These are phyloP conservation scores for Aspergillus fructus DNA, from an alignment of 2,329 filamentous ascomycete species.

Conservation along the genomic window DNA sequence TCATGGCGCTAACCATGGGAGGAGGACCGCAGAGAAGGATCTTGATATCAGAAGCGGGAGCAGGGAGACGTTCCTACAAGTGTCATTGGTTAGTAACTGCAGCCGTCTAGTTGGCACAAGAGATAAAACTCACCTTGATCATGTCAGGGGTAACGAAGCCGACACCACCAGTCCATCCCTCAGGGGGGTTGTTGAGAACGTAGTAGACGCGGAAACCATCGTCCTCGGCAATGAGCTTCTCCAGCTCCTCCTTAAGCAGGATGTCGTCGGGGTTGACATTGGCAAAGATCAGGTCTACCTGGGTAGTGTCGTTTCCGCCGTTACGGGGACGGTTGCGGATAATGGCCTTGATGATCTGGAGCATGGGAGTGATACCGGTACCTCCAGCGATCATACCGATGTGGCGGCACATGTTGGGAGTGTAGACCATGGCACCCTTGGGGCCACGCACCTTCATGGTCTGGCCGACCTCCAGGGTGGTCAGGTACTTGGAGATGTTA, in stretches of 20 bases:
- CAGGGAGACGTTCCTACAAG: slow-evolving; percentile 60
- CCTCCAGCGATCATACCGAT: slow-evolving; percentile 98
- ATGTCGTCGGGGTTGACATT: slow-evolving; percentile 95
- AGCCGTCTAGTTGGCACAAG: neutral
- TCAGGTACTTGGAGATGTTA: slow-evolving; percentile 94
- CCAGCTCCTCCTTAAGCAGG: slow-evolving; percentile 86
- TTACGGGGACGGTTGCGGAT: slow-evolving; percentile 68
- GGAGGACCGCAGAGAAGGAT: slow-evolving; percentile 92
- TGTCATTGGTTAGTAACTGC: neutral
- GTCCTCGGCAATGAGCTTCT: slow-evolving; percentile 74
- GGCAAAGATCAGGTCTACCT: slow-evolving; percentile 94
- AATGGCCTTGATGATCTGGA: slow-evolving; percentile 91
- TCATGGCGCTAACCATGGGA: slow-evolving; percentile 94
- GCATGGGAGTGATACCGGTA: slow-evolving; percentile 97
- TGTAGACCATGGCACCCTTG: slow-evolving; percentile 97
- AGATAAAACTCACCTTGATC: slow-evolving; percentile 67
- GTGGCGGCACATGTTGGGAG: slow-evolving; percentile 91
- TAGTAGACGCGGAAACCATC: slow-evolving; percentile 84
- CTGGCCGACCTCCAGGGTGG: slow-evolving; percentile 76
- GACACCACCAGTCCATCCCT: slow-evolving; percentile 86
- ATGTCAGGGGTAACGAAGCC: slow-evolving; percentile 95
- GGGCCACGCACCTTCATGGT: slow-evolving; percentile 88
- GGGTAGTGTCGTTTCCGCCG: slow-evolving; percentile 74
- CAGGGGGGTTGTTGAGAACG: slow-evolving; percentile 92
- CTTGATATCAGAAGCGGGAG: slow-evolving; percentile 84